Base-by-base conservation (phyloP, 192 early-diverging fungal species). In the Spinellus fusiger region DNA sequence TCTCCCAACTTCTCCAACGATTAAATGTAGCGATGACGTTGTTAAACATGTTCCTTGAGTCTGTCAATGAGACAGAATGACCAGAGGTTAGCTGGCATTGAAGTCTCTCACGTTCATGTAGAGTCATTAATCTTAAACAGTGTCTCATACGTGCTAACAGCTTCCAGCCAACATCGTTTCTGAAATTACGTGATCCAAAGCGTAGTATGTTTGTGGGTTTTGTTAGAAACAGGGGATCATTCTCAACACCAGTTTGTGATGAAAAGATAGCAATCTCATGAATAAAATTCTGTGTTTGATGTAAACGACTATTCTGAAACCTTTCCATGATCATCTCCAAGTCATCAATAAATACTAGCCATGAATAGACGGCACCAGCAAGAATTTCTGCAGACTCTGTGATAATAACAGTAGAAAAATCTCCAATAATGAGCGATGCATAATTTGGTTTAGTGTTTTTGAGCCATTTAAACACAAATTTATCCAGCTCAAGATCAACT, bases 81-180 rank as follows among this genome's bases (percentile, higher is more conserved):
- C 71, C 75, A 23, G 73, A 73, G 16, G 76, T 80, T 8, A 82
- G 54, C 2, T 49, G 57, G 16, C 68, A 65, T 32, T 81, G 76
- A 3, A 86, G 57, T 33, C 57, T 51, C 20, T 75, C 65, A 18
- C 62, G 56, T 15, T 59, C 56, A 12, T 61, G 31, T 22, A 40
- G 15, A 12, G 73, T 66, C 77, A 84, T 81, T 9, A 52, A 40
- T 16, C 75, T 63, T 49, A 80, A 71, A 56, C 80, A 84, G 59
- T 86, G 81, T 25, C 88, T 62, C 52, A 90, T 71, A 54, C 86
- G 83, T 12, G 73, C 73, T 6, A 92, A 51, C 3, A 92, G 56
- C 57, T 89, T 92, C 90, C 90, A 92, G 22, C 86, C 86, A 38
- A 77, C 77, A 62, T 92, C 87, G 23, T 73, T 75, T 54, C 89